Conservation (phyloP, 2,329 filamentous ascomycete species). For the Microsporum audouinii region DNA sequence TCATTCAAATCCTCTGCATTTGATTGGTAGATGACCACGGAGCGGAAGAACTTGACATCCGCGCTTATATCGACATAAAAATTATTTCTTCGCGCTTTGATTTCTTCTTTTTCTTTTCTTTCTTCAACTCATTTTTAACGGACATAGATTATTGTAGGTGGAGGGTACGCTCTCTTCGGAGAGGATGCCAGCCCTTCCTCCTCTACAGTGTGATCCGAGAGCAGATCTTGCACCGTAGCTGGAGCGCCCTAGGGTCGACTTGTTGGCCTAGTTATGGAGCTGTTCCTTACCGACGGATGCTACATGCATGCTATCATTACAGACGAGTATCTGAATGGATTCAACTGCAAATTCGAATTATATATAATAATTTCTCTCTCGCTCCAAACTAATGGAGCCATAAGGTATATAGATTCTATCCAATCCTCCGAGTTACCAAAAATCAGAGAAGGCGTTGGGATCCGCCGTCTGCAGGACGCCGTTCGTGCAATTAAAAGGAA, state of each 20-base stretch:
- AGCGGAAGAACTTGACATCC: slow-evolving; percentile 24
- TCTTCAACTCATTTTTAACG: slow-evolving; percentile 44
- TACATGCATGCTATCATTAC: slow-evolving; percentile 33
- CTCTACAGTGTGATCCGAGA: slow-evolving; percentile 55
- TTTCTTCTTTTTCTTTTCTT: slow-evolving; percentile 21
- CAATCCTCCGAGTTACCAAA: slow-evolving; percentile 3
- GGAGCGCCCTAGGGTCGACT: slow-evolving; percentile 47
- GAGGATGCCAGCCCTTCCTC: slow-evolving; percentile 37
- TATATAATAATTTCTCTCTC: background rate
- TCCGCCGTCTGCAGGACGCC: slow-evolving; percentile 6
- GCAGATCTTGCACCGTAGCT: slow-evolving; percentile 49
- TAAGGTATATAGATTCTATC: slow-evolving; percentile 5
- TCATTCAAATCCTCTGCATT: slow-evolving; percentile 27
- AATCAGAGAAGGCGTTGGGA: background rate
- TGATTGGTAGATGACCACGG: slow-evolving; percentile 27
- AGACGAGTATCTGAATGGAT: background rate
- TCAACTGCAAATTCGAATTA: background rate
- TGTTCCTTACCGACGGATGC: slow-evolving; percentile 58
- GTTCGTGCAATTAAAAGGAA: background rate
- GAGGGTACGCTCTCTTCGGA: slow-evolving; percentile 26
- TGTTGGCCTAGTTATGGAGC: slow-evolving; percentile 42
- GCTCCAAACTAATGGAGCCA: background rate
- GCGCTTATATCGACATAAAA: slow-evolving; percentile 6
- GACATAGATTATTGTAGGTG: slow-evolving; percentile 58
- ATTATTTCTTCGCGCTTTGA: slow-evolving; percentile 14